Evolutionary conservation across 73 alveolate species (phyloP).

Genomic region (Blepharisma stoltei): DNA sequence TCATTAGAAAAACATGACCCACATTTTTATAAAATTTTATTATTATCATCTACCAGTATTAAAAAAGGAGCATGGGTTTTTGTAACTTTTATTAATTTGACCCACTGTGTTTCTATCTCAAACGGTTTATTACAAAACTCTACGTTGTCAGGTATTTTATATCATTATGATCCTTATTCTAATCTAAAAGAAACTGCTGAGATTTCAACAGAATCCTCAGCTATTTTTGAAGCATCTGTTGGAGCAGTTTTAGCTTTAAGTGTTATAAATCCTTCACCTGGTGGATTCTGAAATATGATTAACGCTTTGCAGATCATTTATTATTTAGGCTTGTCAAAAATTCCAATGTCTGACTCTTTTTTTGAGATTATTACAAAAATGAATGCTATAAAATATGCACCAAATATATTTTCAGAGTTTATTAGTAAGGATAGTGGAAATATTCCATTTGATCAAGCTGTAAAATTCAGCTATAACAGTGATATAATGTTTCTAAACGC

Average conservation of each 20-base stretch:
- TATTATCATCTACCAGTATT: no score
- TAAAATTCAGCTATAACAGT: background rate
- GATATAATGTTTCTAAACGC: background rate
- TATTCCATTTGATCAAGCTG: background rate
- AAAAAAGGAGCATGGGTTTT: no score
- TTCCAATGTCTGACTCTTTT: background rate
- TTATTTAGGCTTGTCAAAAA: background rate
- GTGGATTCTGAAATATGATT: background rate
- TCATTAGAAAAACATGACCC: no score
- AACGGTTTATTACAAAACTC: background rate
- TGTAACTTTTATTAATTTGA: no score
- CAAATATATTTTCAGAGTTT: background rate
- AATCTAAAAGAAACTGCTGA: background rate
- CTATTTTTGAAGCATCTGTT: background rate
- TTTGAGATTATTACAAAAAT: background rate
- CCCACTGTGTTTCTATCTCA: background rate
- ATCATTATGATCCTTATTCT: background rate
- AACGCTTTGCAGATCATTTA: conserved; percentile 1
- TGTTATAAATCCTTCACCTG: background rate
- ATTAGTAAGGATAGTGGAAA: background rate
- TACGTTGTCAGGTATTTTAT: background rate
- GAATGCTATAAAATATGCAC: background rate
- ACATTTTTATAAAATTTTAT: no score
- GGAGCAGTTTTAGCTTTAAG: background rate
- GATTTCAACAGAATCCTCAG: background rate